Conservation (phyloP, 176 grass and related monocot genomes). For the Puya raimondii region DNA sequence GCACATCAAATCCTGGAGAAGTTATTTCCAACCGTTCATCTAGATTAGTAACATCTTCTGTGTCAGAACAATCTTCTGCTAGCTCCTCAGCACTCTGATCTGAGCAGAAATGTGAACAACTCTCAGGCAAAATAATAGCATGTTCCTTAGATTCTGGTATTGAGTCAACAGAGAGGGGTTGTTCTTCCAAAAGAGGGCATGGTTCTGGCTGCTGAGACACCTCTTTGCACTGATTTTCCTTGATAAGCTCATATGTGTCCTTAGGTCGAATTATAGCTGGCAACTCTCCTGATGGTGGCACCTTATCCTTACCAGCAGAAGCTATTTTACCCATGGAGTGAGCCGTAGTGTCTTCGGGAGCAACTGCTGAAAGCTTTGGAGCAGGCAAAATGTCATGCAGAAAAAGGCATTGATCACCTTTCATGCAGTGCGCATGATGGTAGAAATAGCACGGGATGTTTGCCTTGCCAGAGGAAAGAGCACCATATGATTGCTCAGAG, state of each 20-base stretch:
- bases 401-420: conserved; percentile 38
- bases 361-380: conserved; percentile 7
- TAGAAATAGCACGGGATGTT: conserved; percentile 43
- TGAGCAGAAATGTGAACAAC: background rate
- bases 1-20: conserved; percentile 48
- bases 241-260: conserved; percentile 9
- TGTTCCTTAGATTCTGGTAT: background rate
- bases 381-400: conserved; percentile 22
- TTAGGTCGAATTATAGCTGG: conserved; percentile 10
- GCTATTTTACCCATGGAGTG: conserved; percentile 15
- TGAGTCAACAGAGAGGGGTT: background rate
- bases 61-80: conserved; percentile 19
- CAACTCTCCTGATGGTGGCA: conserved; percentile 5
- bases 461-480: conserved; percentile 22
- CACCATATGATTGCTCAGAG: conserved; percentile 13
- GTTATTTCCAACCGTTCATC: conserved; percentile 26
- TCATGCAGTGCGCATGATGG: conserved; percentile 30
- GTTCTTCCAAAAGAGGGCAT: background rate
- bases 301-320: conserved; percentile 19
- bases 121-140: conserved; percentile 9
- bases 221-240: background rate
- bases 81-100: conserved; percentile 25
- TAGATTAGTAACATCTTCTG: conserved; percentile 16
- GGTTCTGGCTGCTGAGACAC: background rate
- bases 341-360: conserved; percentile 15